These are phyloP conservation scores for Exophiala dermatitidis DNA, from an alignment of 2,329 filamentous ascomycete species.

Conservation along the genomic window DNA sequence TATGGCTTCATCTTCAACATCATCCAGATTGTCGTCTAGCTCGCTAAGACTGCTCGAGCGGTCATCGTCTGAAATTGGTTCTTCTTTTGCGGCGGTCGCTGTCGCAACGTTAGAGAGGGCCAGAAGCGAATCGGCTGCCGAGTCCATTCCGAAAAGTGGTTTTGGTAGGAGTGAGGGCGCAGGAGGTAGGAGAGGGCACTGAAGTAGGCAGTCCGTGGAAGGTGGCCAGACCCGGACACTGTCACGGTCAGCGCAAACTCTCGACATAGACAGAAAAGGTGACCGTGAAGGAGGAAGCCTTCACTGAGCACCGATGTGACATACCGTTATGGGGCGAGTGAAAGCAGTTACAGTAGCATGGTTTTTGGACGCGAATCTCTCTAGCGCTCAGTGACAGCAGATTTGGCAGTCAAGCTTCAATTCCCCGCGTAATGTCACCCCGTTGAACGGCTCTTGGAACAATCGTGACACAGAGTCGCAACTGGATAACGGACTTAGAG, in stretches of 20 bases:
- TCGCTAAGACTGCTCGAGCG: slow-evolving; percentile 89
- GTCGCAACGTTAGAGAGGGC: slow-evolving; percentile 33
- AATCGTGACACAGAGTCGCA: no score
- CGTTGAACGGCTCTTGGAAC: no score
- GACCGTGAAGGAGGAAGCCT: background rate
- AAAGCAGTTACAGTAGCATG: slow-evolving; percentile 13
- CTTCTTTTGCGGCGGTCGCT: slow-evolving; percentile 36
- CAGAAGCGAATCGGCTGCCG: slow-evolving; percentile 31
- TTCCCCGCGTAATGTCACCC: background rate
- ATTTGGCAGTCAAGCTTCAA: slow-evolving; percentile 2
- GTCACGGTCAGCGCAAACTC: slow-evolving; percentile 2
- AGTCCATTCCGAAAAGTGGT: slow-evolving; percentile 33
- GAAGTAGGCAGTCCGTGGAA: background rate
- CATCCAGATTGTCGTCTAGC: slow-evolving; percentile 66
- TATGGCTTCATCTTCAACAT: slow-evolving; percentile 24
- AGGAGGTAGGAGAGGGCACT: background rate
- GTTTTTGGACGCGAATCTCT: slow-evolving; percentile 3
- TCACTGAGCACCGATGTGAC: background rate
- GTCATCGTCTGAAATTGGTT: slow-evolving; percentile 53
- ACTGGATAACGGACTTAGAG: no score
- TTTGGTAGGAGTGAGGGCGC: background rate
- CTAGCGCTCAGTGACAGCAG: slow-evolving; percentile 8
- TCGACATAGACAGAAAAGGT: background rate
- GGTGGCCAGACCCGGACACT: background rate
- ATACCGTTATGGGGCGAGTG: slow-evolving; percentile 7